Evolutionary conservation across 1,284 basidiomycete species (phyloP), one percentile per base, ranked within the genome.

Genomic region (Meira miltonrushii): DNA sequence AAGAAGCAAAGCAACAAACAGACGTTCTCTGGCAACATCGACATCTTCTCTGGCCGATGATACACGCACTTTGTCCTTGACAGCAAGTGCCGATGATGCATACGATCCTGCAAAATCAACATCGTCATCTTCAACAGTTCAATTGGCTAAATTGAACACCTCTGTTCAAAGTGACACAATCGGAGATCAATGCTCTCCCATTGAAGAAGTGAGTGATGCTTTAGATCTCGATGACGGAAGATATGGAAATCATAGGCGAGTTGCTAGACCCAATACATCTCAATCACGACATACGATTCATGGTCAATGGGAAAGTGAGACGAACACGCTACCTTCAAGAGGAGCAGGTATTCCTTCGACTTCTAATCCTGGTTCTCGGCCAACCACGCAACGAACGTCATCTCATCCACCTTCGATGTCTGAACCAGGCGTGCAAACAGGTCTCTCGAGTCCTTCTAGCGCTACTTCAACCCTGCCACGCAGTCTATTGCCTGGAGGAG

Each of bases 1-100:
- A 3, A 54, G 68, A 13, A 64, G 65, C n/a, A 69, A 61, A 55
- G 68, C 68, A 12, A 62, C 63, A 43, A 46, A 63, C 17, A 56
- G 68, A n/a, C 61, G 68, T 33, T 33, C 28, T 4, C 8, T 33
- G 28, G 28, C 28, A 33, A 33, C 28, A 4, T 33, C 28, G 28
- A 33, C 28, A 33, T 33, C 28, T 33, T 33, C 28, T 33, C 28
- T 33, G 2, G 62, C 60, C 11, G 50, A 33, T 13, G 58, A 62
- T 10, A 63, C 65, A 13, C 62, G 62, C 41, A 33, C 4, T 33
- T 33, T 33, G 28, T 33, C 28, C 28, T 33, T 33, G 28, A 33
- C 28, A 33, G 3, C 28, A 33, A 33, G 28, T 33, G 28, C 28
- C 4, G 28, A 33, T 33, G 28, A 33, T 33, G 28, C 28, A 33